Conservation (phyloP, 129 eudicot genomes). For the Flaveria robusta region DNA sequence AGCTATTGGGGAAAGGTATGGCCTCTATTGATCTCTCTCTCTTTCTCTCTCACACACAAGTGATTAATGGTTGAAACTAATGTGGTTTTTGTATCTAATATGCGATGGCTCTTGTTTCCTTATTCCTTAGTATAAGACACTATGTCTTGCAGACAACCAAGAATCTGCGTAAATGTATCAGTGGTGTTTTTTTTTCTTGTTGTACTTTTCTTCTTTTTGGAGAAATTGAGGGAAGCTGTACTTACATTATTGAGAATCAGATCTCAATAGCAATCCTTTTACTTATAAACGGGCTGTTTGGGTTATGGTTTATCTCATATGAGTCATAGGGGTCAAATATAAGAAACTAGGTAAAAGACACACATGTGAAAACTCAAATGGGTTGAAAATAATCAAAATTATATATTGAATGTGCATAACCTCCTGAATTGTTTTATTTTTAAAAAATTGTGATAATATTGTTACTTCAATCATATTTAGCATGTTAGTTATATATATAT, state of each 20-base stretch:
- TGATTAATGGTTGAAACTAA: neutral
- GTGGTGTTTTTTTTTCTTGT: neutral
- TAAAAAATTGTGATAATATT: neutral
- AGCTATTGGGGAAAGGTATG: slow-evolving; percentile 96
- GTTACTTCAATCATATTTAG: neutral
- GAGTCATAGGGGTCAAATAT: neutral
- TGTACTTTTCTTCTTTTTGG: neutral
- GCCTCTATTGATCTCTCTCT: slow-evolving; percentile 13
- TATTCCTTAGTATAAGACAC: neutral
- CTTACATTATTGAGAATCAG: neutral
- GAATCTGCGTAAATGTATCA: neutral
- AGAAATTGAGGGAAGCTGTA: neutral
- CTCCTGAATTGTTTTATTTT: neutral
- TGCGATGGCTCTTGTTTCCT: slow-evolving; percentile 13
- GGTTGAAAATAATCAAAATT: neutral
- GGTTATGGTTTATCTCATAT: neutral
- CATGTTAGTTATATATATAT: neutral
- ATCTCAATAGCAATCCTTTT: neutral
- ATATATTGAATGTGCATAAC: neutral
- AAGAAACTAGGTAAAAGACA: neutral
- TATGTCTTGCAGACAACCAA: slow-evolving; percentile 21
- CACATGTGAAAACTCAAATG: neutral
- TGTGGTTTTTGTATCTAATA: slow-evolving; percentile 2
- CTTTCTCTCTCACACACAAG: neutral
- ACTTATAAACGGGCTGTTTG: neutral